Percentiles rank a stretch among this genome's conserved stretches.
Evolutionary conservation across 768 basidiomycete species (phyloP).

Genomic region (Pulveroboletus sp.): DNA sequence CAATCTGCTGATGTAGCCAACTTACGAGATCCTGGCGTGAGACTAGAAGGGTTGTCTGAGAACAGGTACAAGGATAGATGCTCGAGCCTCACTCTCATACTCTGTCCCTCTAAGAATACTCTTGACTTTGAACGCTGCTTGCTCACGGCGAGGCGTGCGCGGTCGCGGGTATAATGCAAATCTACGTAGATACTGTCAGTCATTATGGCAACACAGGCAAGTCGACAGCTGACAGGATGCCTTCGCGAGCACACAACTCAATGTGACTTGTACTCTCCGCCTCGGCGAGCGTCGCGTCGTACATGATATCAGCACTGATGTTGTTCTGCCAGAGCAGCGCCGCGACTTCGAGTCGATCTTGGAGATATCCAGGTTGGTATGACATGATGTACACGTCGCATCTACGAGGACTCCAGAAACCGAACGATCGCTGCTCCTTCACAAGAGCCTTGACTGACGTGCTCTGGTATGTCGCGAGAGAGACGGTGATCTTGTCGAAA

Average conservation of each 20-base stretch:
- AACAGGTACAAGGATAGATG: no score
- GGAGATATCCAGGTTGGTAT: conserved; percentile 67
- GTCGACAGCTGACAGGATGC: conserved; percentile 61
- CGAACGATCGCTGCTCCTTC: conserved; percentile 79
- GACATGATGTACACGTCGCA: conserved; percentile 87
- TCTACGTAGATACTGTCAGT: conserved; percentile 46
- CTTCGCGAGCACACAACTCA: conserved; percentile 72
- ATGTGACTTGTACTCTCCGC: conserved; percentile 60
- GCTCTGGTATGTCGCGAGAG: conserved; percentile 66
- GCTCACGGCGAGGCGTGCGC: conserved; percentile 52
- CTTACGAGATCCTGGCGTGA: conserved; percentile 65
- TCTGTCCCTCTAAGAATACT: conserved; percentile 77
- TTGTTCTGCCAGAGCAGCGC: conserved; percentile 74
- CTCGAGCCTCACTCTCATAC: conserved; percentile 49
- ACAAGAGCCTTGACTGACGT: conserved; percentile 61
- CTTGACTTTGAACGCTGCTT: conserved; percentile 75
- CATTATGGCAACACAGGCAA: not conserved
- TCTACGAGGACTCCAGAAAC: conserved; percentile 84
- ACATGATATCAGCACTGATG: conserved; percentile 87
- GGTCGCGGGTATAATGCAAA: conserved; percentile 54
- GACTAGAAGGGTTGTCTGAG: conserved; percentile 43
- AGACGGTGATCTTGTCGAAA: conserved; percentile 69
- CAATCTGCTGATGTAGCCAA: conserved; percentile 73
- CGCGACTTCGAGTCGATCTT: conserved; percentile 75
- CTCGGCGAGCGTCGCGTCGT: conserved; percentile 66